phyloP scores from a whole-genome alignment of 768 basidiomycete species.

The Xerocomellus chrysenteron region DNA sequence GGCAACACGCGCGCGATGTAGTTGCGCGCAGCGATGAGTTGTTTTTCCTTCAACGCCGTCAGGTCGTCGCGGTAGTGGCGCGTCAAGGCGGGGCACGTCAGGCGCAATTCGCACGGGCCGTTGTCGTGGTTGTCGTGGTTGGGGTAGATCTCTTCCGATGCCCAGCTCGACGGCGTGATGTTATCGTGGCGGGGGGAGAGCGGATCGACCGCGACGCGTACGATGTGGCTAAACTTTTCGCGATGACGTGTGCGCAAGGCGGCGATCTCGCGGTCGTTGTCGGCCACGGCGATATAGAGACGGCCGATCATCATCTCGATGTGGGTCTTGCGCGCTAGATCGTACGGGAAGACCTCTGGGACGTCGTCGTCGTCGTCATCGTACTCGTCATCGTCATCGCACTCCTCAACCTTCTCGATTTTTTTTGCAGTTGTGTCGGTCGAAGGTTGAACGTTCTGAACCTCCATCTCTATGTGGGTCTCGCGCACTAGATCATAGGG shows the following conservation, averaged over 20 bases:
- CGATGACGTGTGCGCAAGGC: background rate
- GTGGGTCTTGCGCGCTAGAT: background rate
- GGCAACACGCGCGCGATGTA: background rate
- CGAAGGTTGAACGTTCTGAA: background rate
- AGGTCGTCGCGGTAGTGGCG: background rate
- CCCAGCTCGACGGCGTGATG: slow-evolving; percentile 5
- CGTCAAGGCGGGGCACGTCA: slow-evolving; percentile 1
- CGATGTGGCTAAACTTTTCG: background rate
- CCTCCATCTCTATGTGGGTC: background rate
- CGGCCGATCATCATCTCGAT: background rate
- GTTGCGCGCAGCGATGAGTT: background rate
- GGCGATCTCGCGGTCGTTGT: slow-evolving; percentile 4
- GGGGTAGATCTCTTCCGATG: background rate
- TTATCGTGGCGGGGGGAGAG: background rate
- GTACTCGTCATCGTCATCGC: too few relatives aligned
- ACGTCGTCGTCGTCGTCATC: background rate
- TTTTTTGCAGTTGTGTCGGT: background rate
- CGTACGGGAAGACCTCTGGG: background rate
- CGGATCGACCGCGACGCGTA: background rate
- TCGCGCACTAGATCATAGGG: background rate
- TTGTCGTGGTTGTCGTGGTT: too few relatives aligned
- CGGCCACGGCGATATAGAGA: slow-evolving; percentile 1
- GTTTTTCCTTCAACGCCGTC: background rate
- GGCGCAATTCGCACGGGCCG: background rate
- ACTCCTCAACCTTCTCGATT: background rate